phyloP scores from a whole-genome alignment of 768 basidiomycete genomes.

The Daedaleopsis sinensis region DNA sequence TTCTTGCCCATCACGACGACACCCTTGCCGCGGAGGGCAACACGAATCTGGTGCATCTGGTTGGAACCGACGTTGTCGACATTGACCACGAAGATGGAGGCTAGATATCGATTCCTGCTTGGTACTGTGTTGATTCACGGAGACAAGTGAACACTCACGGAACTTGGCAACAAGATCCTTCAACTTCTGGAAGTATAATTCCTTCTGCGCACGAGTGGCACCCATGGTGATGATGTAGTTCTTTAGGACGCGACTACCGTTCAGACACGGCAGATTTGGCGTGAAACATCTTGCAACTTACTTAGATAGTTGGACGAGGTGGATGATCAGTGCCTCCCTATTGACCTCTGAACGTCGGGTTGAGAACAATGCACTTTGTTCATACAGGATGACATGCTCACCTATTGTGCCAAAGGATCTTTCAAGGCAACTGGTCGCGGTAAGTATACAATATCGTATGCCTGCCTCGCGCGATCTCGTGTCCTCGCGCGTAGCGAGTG shows the following conservation, averaged over 20 bases:
- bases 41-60: conserved; percentile 99
- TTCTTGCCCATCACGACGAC: conserved; percentile 99
- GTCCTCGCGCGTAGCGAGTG: conserved; percentile 12
- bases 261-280: background rate
- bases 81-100: conserved; percentile 98
- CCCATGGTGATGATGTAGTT: conserved; percentile 67
- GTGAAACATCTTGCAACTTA: background rate
- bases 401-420: conserved; percentile 92
- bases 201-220: conserved; percentile 88
- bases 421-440: conserved; percentile 73
- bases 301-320: conserved; percentile 1
- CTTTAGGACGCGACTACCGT: background rate
- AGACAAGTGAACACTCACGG: conserved; percentile 54
- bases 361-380: background rate
- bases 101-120: conserved; percentile 43
- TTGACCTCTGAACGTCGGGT: conserved; percentile 72
- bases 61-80: conserved; percentile 99
- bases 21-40: conserved; percentile 94
- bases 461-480: conserved; percentile 3
- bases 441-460: conserved; percentile 14
- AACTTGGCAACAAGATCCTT: conserved; percentile 90
- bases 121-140: background rate
- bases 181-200: conserved; percentile 89
- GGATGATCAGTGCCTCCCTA: conserved; percentile 75
- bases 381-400: conserved; percentile 35